These are phyloP conservation scores for Vaccinium vitisidaea DNA, from an alignment of 148 eudicot species.

Conservation along the genomic window DNA sequence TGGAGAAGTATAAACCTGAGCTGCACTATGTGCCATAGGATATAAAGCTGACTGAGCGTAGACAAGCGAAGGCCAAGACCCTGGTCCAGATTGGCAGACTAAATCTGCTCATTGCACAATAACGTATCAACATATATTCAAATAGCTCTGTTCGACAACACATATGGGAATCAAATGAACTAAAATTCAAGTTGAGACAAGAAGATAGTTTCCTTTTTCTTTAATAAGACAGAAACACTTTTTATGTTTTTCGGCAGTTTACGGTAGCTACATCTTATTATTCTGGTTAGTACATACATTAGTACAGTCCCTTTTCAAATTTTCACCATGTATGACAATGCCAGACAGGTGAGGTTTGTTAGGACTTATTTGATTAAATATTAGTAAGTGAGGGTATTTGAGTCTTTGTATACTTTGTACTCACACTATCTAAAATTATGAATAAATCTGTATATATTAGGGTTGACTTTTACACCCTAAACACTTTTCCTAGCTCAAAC, in stretches of 20 bases:
- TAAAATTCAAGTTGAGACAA: background rate
- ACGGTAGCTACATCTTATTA: too few species aligned
- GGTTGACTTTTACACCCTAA: too few species aligned
- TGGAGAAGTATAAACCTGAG: conserved; percentile 59
- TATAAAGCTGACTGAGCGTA: conserved; percentile 85
- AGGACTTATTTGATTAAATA: too few species aligned
- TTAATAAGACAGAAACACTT: background rate
- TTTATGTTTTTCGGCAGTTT: background rate
- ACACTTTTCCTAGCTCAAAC: too few species aligned
- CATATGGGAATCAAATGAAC: conserved; percentile 9
- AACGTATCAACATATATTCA: conserved; percentile 3
- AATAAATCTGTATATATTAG: too few species aligned
- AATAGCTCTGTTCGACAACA: background rate
- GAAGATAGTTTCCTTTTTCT: background rate
- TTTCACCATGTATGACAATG: background rate
- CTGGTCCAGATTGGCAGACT: conserved; percentile 99
- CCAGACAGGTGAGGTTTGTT: background rate
- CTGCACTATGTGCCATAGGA: conserved; percentile 98
- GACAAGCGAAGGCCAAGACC: conserved; percentile 87
- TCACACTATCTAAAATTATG: too few species aligned
- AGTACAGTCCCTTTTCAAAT: background rate
- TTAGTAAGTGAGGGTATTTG: too few species aligned
- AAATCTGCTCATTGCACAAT: conserved; percentile 55
- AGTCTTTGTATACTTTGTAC: too few species aligned
- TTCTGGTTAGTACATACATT: too few species aligned